Evolutionary conservation across 805 yeast species (phyloP).

Genomic region (Metschnikowia cubensis): DNA sequence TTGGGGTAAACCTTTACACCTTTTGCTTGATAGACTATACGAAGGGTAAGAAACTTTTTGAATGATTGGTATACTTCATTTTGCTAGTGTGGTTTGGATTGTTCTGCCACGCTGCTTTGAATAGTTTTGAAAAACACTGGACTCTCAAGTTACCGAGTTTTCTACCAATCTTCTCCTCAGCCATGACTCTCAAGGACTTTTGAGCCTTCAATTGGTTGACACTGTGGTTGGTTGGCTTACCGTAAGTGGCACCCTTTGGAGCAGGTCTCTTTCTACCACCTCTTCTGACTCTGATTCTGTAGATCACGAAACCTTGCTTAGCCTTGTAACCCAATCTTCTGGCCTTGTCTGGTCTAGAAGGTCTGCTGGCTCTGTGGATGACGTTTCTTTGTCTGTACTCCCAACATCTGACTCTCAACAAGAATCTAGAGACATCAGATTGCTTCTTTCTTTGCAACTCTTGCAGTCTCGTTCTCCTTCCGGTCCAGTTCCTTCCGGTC

Average conservation of each 20-base stretch:
- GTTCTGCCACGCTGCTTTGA: no score
- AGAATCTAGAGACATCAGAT: conserved; percentile 98
- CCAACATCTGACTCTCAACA: conserved; percentile 99
- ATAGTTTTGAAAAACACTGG: no score
- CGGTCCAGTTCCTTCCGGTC: no score
- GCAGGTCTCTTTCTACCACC: conserved; percentile 99
- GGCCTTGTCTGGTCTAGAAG: conserved; percentile 99
- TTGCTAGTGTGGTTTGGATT: no score
- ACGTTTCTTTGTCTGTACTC: conserved; percentile 99
- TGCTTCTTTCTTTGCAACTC: conserved; percentile 99
- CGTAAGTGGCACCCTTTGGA: conserved; percentile 99
- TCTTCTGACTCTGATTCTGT: conserved; percentile 98
- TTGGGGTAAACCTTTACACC: no score
- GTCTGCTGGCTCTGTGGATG: conserved; percentile 97
- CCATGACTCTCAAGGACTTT: conserved; percentile 95
- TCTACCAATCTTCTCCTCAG: conserved; percentile 99
- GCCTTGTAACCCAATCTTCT: conserved; percentile 99
- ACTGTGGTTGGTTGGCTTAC: conserved; percentile 99
- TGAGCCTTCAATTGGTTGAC: conserved; percentile 98
- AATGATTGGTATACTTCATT: no score
- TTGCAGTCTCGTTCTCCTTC: no score
- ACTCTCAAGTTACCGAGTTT: conserved; percentile 99
- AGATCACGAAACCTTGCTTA: conserved; percentile 98
- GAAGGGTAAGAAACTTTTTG: no score
- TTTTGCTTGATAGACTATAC: no score